A percentile compares a stretch with the other conserved stretches of the same genome.
phyloP scores from a whole-genome alignment of 148 eudicot genomes.

The Cornus controversa region DNA sequence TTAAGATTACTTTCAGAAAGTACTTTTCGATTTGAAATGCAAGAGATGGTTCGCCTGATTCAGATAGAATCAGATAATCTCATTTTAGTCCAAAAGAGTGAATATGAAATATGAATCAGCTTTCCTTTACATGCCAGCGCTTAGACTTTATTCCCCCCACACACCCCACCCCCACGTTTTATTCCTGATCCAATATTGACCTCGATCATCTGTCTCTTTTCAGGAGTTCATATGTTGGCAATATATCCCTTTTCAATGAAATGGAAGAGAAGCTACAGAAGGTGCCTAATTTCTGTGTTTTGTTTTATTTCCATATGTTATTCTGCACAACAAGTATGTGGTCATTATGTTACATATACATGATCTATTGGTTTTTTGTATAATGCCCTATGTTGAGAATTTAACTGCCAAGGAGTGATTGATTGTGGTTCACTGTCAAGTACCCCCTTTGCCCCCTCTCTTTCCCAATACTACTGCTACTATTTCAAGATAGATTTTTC shows the following conservation, averaged over 20 bases:
- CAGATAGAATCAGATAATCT: no score
- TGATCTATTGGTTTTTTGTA: no score
- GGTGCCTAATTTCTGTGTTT: conserved; percentile 38
- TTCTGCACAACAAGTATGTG: not conserved
- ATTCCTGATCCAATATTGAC: not conserved
- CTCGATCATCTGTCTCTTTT: conserved; percentile 10
- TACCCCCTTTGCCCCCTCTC: not conserved
- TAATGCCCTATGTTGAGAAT: no score
- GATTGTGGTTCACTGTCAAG: not conserved
- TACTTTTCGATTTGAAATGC: no score
- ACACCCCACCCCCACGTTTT: no score
- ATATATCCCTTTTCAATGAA: conserved; percentile 63
- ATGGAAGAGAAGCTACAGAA: conserved; percentile 80
- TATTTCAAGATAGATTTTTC: not conserved
- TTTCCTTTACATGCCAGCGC: no score
- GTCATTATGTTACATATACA: not conserved
- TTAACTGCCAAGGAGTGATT: no score
- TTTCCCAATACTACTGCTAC: not conserved
- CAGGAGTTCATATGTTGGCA: conserved; percentile 90
- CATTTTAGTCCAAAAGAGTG: no score
- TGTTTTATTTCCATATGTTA: not conserved
- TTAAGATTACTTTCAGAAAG: no score
- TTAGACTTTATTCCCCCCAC: no score
- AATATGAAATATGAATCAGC: no score
- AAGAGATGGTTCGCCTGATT: no score